phyloP scores from a whole-genome alignment of 306 rosid species.

The Vigna unguiculata region DNA sequence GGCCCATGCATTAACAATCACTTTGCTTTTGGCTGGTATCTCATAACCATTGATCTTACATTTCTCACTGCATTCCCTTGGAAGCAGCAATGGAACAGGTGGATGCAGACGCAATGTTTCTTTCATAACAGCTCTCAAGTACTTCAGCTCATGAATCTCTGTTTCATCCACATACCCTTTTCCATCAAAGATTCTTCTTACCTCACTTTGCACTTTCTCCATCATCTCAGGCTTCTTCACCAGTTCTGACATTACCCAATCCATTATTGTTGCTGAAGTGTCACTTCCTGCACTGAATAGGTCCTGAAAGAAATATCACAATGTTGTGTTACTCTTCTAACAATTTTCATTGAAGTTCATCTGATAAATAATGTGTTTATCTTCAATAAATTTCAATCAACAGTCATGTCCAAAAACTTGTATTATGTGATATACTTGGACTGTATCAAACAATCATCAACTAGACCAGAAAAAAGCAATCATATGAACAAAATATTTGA shows the following conservation, averaged over 20 bases:
- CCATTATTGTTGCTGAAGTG: conserved; percentile 23
- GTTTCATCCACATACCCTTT: conserved; percentile 44
- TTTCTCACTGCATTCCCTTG: conserved; percentile 52
- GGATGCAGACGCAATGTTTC: conserved; percentile 49
- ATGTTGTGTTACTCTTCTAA: background rate
- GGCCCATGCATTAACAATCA: conserved; percentile 49
- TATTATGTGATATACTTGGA: too few species aligned
- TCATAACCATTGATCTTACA: conserved; percentile 49
- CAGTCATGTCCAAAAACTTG: background rate
- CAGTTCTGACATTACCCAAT: conserved; percentile 52
- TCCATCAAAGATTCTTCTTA: conserved; percentile 41
- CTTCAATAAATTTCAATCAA: background rate
- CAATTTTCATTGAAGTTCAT: background rate
- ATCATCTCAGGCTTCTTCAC: conserved; percentile 47
- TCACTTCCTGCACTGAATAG: conserved; percentile 51
- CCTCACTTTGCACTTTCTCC: conserved; percentile 45
- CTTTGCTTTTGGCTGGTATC: conserved; percentile 36
- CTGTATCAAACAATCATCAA: background rate
- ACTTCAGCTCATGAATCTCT: conserved; percentile 36
- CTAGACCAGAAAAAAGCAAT: background rate
- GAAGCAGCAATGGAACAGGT: conserved; percentile 46
- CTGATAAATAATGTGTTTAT: too few species aligned
- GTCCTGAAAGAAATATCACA: conserved; percentile 39
- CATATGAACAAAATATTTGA: background rate
- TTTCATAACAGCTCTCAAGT: conserved; percentile 40